A percentile compares a stretch with the other conserved stretches of the same genome.
Conservation (phyloP, 768 basidiomycete species). For the Kwoniella sp. region DNA sequence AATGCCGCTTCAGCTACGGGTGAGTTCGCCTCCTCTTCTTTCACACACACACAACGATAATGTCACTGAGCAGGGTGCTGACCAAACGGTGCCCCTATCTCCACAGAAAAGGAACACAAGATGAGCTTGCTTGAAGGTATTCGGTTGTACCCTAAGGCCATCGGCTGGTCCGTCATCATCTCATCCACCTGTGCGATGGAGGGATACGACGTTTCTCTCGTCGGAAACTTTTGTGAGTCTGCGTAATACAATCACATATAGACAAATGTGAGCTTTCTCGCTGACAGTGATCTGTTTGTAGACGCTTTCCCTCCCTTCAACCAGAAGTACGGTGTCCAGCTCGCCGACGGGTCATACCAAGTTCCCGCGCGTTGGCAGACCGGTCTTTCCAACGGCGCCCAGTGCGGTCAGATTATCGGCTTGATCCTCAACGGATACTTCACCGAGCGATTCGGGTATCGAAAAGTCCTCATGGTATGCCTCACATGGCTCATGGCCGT, state of each 20-base stretch:
- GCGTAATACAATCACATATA: not conserved
- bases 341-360: constrained; percentile 49
- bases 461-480: constrained; percentile 51
- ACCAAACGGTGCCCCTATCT: not conserved
- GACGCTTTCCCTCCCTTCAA: constrained; percentile 54
- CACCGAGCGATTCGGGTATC: constrained; percentile 56
- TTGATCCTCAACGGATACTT: constrained; percentile 55
- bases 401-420: constrained; percentile 56
- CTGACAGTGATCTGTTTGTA: not conserved
- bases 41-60: too few relatives aligned
- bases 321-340: constrained; percentile 43
- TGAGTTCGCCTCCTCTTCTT: constrained; percentile 4
- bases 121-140: constrained; percentile 55
- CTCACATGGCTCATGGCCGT: constrained; percentile 42
- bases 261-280: not conserved
- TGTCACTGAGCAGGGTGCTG: too few relatives aligned
- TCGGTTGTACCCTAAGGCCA: constrained; percentile 55
- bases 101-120: constrained; percentile 51
- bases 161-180: constrained; percentile 53
- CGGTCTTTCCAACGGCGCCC: constrained; percentile 56
- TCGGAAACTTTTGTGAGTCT: constrained; percentile 47
- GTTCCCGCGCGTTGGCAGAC: constrained; percentile 58
- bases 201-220: constrained; percentile 43
- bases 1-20: constrained; percentile 35
- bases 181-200: constrained; percentile 53